Conservation (phyloP, 1,139 yeast species). For the Hemisphaericaspora xylofermentans region DNA sequence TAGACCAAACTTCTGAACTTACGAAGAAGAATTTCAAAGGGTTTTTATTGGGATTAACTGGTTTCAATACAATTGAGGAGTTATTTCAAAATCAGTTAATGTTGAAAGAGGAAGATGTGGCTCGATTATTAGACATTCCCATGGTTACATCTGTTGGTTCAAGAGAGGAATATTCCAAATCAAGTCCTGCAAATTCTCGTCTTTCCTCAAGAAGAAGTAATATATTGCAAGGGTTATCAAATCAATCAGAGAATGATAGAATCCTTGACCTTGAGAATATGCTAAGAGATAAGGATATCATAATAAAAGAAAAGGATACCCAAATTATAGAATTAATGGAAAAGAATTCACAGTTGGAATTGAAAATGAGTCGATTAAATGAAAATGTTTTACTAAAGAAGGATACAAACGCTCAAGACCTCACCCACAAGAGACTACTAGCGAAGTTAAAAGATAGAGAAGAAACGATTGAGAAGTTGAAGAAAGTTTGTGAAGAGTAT, state of each 20-base stretch:
- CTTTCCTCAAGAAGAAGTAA: background rate
- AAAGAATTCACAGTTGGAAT: conserved; percentile 11
- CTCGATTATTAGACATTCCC: conserved; percentile 2
- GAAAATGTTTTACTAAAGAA: too few relatives aligned
- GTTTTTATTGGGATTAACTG: conserved; percentile 32
- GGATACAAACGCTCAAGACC: too few relatives aligned
- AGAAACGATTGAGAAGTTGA: conserved; percentile 20
- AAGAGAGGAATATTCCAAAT: background rate
- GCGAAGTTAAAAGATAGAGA: conserved; percentile 22
- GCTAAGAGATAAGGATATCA: background rate
- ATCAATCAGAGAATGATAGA: background rate
- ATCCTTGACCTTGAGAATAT: background rate
- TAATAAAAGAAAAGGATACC: background rate
- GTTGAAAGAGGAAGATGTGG: conserved; percentile 16
- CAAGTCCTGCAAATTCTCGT: background rate
- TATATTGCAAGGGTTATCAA: too few relatives aligned
- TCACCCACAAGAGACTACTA: conserved; percentile 4
- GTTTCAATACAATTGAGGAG: conserved; percentile 20
- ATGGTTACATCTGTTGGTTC: background rate
- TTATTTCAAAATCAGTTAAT: conserved; percentile 28
- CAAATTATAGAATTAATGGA: conserved; percentile 3
- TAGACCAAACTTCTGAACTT: conserved; percentile 29
- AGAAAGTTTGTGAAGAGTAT: conserved; percentile 25
- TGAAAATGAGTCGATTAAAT: conserved; percentile 10
- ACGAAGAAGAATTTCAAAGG: conserved; percentile 26